A percentile compares a stretch with the other conserved stretches of the same genome.
Conservation (phyloP, 2,329 filamentous ascomycete species). For the Aspergillus hortae region DNA sequence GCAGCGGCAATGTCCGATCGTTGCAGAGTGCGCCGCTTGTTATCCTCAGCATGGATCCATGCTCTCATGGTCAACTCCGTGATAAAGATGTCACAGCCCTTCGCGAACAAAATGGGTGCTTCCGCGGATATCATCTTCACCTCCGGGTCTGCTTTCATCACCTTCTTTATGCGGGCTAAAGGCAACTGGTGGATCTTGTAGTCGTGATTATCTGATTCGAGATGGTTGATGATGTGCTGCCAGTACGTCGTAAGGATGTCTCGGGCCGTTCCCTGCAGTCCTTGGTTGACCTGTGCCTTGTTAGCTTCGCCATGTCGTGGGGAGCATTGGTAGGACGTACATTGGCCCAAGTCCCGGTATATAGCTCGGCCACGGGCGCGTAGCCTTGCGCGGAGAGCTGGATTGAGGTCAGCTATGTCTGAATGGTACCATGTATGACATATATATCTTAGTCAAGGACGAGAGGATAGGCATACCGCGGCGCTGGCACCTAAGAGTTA, state of each 20-base stretch:
- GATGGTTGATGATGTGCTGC: conserved; percentile 95
- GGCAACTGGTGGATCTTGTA: conserved; percentile 98
- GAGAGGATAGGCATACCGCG: conserved; percentile 51
- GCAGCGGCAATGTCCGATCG: conserved; percentile 95
- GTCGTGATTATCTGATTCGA: conserved; percentile 93
- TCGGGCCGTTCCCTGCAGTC: conserved; percentile 85
- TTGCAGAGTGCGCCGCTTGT: conserved; percentile 93
- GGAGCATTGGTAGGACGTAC: conserved; percentile 49
- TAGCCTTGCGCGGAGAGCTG: conserved; percentile 83
- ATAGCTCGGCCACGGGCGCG: conserved; percentile 83
- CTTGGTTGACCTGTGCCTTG: conserved; percentile 76
- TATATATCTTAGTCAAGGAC: neutral
- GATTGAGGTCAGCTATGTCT: conserved; percentile 8
- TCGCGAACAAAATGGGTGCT: conserved; percentile 94
- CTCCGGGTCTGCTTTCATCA: conserved; percentile 99
- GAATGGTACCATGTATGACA: no score
- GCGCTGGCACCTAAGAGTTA: conserved; percentile 60
- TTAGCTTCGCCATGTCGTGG: conserved; percentile 17
- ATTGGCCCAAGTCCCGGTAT: conserved; percentile 93
- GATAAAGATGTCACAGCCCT: conserved; percentile 98
- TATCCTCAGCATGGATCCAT: conserved; percentile 99
- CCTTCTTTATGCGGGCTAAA: conserved; percentile 98
- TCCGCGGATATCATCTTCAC: conserved; percentile 99
- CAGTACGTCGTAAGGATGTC: conserved; percentile 98
- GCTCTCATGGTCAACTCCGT: conserved; percentile 98